These are phyloP conservation scores for Arthrobotrys pseudoclavata DNA, from an alignment of 2,329 filamentous ascomycete species.

Conservation along the genomic window DNA sequence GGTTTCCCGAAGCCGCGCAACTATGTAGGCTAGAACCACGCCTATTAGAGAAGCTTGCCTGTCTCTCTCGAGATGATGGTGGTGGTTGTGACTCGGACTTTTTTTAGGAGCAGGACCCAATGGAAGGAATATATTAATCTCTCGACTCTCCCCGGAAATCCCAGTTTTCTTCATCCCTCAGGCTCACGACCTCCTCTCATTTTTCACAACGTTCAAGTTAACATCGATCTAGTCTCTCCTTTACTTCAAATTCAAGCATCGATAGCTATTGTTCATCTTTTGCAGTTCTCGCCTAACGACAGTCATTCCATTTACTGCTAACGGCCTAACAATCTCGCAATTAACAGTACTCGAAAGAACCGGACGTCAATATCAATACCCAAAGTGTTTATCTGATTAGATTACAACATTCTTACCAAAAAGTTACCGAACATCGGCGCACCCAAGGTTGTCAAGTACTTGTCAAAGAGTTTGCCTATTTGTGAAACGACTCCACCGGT, in stretches of 20 bases:
- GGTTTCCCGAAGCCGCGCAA: constrained; percentile 60
- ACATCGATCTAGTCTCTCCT: constrained; percentile 61
- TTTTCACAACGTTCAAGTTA: constrained; percentile 45
- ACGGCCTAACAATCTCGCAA: constrained; percentile 39
- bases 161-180: constrained; percentile 45
- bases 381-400: constrained; percentile 43
- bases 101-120: constrained; percentile 45
- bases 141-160: constrained; percentile 58
- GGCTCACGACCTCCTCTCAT: constrained; percentile 58
- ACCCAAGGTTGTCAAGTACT: constrained; percentile 36
- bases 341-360: constrained; percentile 26
- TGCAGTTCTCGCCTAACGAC: constrained; percentile 46
- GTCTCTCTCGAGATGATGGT: constrained; percentile 56
- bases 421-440: constrained; percentile 43
- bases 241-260: constrained; percentile 53
- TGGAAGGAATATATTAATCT: constrained; percentile 59
- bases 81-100: constrained; percentile 56
- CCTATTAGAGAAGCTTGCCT: constrained; percentile 59
- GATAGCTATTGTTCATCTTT: constrained; percentile 55
- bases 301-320: constrained; percentile 56
- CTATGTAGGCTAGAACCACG: constrained; percentile 46
- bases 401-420: constrained; percentile 40
- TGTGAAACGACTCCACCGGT: constrained; percentile 56
- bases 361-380: constrained; percentile 29
- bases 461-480: constrained; percentile 35